Base-by-base conservation (phyloP, 1,139 yeast genomes). In the Yamadazyma oceani region DNA sequence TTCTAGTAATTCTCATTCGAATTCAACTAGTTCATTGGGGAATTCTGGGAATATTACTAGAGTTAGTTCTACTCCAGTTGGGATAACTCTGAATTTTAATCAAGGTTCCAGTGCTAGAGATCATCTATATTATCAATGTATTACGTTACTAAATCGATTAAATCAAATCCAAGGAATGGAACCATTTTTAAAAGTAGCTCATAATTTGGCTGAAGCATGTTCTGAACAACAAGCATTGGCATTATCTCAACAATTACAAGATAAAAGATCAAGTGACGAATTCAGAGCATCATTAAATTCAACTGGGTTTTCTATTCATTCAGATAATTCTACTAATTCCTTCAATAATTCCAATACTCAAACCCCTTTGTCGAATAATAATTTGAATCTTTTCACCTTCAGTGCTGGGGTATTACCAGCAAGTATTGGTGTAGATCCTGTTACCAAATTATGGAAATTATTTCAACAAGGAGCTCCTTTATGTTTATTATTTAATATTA, bases 381-480 rank as follows among this genome's bases (percentile, higher is more conserved):
- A 34, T 46, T 44, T 45, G 49, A 62, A 69, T 42, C 58, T 75
- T 38, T 71, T 68, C 46, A 84, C 92, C 0, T 84, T 81, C 58
- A 75, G 86, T 23, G 84, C 87, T 31, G 94, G 94, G 19, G 82
- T 82, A 14, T 63, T 84, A 34, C 94, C 94, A 2, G 84, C 87
- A 3, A 80, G 76, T 39, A 71, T 79, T 40, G 75, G 78, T 40
- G 84, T 86, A 51, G 99, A 92, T 56, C 97, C 98, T 2, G 97
- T 87, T 2, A 88, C 97, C 1, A 90, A 88, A 48, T 62, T 92
- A 36, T 87, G 96, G 81, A 83, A 87, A 50, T 68, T 92, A 33
- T 83, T 92, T 54, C 94, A 92, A 51, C 89, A 86, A 53, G 98
- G 98, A 6, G 85, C 95, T 2, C 95, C 97, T 5, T 71, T 92